A percentile compares a stretch with the other conserved stretches of the same genome.
These are phyloP conservation scores for Posidonia oceanica DNA, from an alignment of 116 monocot genomes.

Conservation along the genomic window DNA sequence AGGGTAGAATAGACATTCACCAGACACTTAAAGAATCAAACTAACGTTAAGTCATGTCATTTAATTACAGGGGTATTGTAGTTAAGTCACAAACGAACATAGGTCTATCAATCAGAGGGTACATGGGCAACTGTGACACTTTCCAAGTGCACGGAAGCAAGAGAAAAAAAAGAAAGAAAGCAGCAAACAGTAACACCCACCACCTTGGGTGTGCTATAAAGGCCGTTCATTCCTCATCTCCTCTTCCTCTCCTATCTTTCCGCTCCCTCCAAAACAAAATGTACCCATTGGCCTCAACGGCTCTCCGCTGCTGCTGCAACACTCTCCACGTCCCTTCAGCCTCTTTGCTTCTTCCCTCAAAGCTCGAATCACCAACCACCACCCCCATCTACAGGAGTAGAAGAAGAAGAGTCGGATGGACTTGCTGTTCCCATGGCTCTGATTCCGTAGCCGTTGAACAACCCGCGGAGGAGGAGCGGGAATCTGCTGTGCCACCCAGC, in stretches of 20 bases:
- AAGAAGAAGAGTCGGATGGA: neutral
- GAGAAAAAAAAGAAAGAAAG: too few species aligned
- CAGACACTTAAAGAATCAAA: too few species aligned
- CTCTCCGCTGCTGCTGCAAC: neutral
- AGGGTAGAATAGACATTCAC: too few species aligned
- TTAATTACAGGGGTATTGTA: too few species aligned
- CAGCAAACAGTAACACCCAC: too few species aligned
- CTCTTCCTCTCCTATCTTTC: neutral
- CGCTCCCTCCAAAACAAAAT: neutral
- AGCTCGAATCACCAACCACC: neutral
- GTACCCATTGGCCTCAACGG: neutral
- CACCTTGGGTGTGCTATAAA: neutral
- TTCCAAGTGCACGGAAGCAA: too few species aligned
- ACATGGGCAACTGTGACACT: too few species aligned
- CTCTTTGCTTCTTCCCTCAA: neutral
- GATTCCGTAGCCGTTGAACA: neutral
- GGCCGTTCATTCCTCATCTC: constrained; percentile 4
- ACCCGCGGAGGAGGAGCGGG: neutral
- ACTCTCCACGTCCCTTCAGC: neutral
- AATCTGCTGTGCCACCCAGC: neutral
- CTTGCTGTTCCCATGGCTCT: neutral
- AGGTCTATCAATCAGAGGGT: too few species aligned
- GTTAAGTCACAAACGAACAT: too few species aligned
- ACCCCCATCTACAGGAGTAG: neutral
- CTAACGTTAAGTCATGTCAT: too few species aligned